phyloP scores from a whole-genome alignment of 176 grass and related monocot genomes.

The Oryza australiensis region DNA sequence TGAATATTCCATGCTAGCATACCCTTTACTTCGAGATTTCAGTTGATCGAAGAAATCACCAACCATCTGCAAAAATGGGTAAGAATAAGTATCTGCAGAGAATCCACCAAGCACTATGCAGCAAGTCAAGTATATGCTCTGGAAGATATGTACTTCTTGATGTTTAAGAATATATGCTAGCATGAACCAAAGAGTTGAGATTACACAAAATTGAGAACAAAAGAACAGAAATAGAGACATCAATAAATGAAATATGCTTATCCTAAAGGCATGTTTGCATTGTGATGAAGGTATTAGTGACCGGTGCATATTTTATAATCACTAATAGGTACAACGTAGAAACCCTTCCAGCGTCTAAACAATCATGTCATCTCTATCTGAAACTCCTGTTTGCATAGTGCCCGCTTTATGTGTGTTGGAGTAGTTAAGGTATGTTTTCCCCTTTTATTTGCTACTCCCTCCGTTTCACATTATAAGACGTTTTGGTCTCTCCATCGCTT shows the following conservation, averaged over 20 bases:
- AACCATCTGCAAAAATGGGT: conserved; percentile 70
- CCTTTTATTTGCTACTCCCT: conserved; percentile 25
- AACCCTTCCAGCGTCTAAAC: conserved; percentile 5
- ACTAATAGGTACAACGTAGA: background rate
- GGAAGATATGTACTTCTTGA: background rate
- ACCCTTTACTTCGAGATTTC: conserved; percentile 97
- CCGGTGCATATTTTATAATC: conserved; percentile 10
- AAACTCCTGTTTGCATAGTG: background rate
- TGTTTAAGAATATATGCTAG: background rate
- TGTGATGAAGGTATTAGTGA: conserved; percentile 18
- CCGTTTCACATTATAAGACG: no score
- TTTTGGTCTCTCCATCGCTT: no score
- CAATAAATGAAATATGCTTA: background rate
- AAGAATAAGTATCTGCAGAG: conserved; percentile 29
- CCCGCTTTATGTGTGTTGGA: conserved; percentile 23
- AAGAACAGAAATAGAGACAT: conserved; percentile 23
- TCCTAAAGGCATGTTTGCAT: background rate
- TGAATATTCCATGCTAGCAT: conserved; percentile 99
- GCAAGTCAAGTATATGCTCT: background rate
- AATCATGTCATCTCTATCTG: conserved; percentile 25
- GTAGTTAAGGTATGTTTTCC: conserved; percentile 1
- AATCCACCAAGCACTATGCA: background rate
- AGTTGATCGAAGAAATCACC: conserved; percentile 99
- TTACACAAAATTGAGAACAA: conserved; percentile 9
- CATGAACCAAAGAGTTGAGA: background rate